A percentile compares a stretch with the other conserved stretches of the same genome.
Evolutionary conservation across 768 basidiomycete species (phyloP).

Genomic region (Mycena filopes): DNA sequence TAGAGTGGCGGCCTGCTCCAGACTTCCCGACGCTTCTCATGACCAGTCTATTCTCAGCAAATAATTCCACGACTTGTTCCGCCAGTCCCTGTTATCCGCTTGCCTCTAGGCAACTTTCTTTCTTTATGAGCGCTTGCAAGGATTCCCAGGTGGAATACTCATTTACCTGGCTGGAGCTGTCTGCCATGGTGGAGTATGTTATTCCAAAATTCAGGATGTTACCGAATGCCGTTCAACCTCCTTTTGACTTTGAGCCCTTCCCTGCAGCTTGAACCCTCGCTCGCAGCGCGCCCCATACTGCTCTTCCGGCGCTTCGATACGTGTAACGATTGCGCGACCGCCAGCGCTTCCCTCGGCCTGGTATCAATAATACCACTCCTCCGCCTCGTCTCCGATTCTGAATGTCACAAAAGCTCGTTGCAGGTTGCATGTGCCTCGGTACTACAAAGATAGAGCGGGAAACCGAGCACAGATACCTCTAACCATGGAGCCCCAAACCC

Average conservation of each 20-base stretch:
- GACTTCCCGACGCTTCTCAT: no score
- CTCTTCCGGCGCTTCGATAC: not conserved
- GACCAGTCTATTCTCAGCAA: no score
- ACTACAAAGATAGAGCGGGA: not conserved
- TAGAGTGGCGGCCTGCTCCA: no score
- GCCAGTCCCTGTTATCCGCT: no score
- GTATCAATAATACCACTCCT: not conserved
- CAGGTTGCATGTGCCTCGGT: not conserved
- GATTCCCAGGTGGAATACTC: no score
- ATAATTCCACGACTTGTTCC: no score
- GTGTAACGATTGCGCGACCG: not conserved
- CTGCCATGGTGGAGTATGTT: not conserved
- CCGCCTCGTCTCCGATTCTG: not conserved
- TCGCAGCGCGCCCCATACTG: not conserved
- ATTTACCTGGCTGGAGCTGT: no score
- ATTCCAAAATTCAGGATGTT: not conserved
- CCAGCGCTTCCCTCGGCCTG: not conserved
- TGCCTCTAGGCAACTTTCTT: no score
- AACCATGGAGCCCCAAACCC: not conserved
- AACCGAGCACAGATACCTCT: not conserved
- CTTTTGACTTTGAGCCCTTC: not conserved
- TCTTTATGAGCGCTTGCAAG: no score
- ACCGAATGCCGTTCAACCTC: not conserved
- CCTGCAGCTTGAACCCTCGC: not conserved
- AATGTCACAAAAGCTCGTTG: conserved; percentile 2